Conservation (phyloP, 306 rosid genomes). For the Rosa multiflora region DNA sequence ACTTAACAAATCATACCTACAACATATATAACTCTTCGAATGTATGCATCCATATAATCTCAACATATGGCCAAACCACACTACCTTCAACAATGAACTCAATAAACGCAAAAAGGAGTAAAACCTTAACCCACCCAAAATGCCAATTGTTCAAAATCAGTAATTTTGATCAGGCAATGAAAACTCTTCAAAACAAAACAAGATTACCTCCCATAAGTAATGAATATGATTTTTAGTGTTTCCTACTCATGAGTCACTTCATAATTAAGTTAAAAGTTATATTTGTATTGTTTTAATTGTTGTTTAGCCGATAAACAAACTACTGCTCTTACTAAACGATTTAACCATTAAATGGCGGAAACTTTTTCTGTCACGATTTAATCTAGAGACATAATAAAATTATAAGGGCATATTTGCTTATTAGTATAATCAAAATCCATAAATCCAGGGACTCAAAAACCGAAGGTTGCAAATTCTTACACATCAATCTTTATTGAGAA, state of each 20-base stretch:
- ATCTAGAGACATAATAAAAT: background rate
- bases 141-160: no score
- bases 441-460: background rate
- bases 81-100: no score
- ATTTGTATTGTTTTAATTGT: background rate
- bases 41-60: no score
- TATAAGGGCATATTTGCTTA: background rate
- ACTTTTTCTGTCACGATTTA: background rate
- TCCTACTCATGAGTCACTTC: background rate
- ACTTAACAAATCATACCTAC: no score
- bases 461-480: background rate
- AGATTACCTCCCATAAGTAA: no score
- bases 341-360: background rate
- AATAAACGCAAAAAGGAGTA: no score
- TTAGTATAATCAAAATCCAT: background rate
- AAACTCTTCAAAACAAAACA: no score
- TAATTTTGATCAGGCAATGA: no score
- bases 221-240: no score
- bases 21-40: no score
- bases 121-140: no score
- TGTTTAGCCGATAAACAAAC: background rate
- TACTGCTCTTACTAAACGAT: background rate
- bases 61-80: no score
- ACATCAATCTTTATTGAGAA: background rate
- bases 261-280: background rate